Conservation (phyloP, 2,329 filamentous ascomycete genomes). For the Verticillium klebahnii region DNA sequence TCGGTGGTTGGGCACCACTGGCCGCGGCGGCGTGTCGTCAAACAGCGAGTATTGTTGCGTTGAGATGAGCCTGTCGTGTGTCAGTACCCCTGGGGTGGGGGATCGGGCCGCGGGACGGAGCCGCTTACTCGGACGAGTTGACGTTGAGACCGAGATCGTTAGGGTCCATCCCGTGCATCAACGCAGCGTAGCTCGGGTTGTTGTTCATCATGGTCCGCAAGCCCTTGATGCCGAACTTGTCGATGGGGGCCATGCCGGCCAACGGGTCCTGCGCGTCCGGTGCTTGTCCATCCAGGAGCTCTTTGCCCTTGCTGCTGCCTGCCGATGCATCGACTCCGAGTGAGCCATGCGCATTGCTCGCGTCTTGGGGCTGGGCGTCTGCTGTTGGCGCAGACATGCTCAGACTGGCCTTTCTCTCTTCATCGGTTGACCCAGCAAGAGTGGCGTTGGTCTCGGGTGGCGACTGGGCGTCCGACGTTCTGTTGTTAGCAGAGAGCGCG, state of each 20-base stretch:
- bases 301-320: slow-evolving; percentile 32
- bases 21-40: slow-evolving; percentile 54
- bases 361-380: slow-evolving; percentile 6
- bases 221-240: slow-evolving; percentile 63
- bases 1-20: slow-evolving; percentile 51
- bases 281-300: slow-evolving; percentile 32
- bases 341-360: not conserved
- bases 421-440: slow-evolving; percentile 11
- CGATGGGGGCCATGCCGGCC: slow-evolving; percentile 54
- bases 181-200: slow-evolving; percentile 57
- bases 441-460: slow-evolving; percentile 25
- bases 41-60: slow-evolving; percentile 58
- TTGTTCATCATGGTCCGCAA: slow-evolving; percentile 60
- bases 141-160: slow-evolving; percentile 53
- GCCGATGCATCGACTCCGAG: slow-evolving; percentile 22
- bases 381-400: slow-evolving; percentile 15
- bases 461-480: slow-evolving; percentile 44
- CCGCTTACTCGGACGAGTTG: slow-evolving; percentile 50
- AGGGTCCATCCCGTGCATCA: slow-evolving; percentile 57
- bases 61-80: slow-evolving; percentile 42
- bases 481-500: slow-evolving; percentile 56
- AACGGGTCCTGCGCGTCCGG: slow-evolving; percentile 48
- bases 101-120: not conserved
- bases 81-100: slow-evolving; percentile 12
- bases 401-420: slow-evolving; percentile 16